A percentile compares a stretch with the other conserved stretches of the same genome.
Conservation (phyloP, 495 filamentous ascomycete species). For the Tuber borchii region DNA sequence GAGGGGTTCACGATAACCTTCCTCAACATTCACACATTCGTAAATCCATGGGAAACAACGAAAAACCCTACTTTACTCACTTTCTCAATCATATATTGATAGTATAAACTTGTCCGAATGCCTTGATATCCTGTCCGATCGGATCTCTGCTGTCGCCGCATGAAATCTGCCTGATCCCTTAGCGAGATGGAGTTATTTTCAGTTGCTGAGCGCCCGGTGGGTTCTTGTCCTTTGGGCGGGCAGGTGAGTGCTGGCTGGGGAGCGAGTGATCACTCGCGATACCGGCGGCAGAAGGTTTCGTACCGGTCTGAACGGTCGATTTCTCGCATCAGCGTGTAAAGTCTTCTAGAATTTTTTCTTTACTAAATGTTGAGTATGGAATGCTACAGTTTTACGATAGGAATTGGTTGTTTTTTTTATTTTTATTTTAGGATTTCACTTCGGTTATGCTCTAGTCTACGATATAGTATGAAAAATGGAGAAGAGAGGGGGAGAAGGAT, state of each 20-base stretch:
- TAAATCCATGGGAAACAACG: background rate
- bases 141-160: background rate
- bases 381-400: background rate
- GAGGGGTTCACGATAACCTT: background rate
- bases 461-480: background rate
- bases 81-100: background rate
- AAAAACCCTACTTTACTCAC: background rate
- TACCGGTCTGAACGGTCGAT: background rate
- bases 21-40: background rate
- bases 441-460: background rate
- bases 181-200: background rate
- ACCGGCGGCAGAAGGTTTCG: background rate
- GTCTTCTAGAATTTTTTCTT: background rate
- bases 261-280: slow-evolving; percentile 2
- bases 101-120: background rate
- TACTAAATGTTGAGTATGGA: background rate
- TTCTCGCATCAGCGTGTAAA: background rate
- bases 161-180: background rate
- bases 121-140: background rate
- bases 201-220: background rate
- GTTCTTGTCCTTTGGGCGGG: background rate
- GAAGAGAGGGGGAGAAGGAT: background rate
- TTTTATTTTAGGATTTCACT: background rate
- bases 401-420: background rate
- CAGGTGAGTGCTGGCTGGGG: background rate